Conservation (phyloP, 768 basidiomycete species). For the Daedalea quercina region DNA sequence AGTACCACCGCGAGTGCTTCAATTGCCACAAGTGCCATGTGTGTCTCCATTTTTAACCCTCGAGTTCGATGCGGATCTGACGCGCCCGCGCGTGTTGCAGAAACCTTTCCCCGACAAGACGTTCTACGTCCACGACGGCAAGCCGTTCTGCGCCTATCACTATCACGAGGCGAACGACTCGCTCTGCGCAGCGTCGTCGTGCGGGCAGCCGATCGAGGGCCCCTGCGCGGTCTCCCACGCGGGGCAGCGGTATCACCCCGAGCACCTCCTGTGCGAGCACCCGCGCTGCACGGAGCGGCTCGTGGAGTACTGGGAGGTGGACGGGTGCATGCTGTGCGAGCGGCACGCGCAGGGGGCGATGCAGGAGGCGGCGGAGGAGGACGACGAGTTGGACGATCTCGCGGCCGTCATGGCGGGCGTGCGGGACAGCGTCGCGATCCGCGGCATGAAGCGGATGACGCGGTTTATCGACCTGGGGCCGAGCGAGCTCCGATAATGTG, state of each 20-base stretch:
- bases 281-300: constrained; percentile 47
- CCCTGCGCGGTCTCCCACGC: constrained; percentile 84
- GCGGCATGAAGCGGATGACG: constrained; percentile 73
- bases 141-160: constrained; percentile 87
- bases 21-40: constrained; percentile 82
- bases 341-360: constrained; percentile 47
- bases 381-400: constrained; percentile 15
- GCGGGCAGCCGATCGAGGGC: constrained; percentile 89
- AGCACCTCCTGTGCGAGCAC: constrained; percentile 82
- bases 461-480: constrained; percentile 60
- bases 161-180: constrained; percentile 92
- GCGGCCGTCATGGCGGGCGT: constrained; percentile 7
- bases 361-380: constrained; percentile 14
- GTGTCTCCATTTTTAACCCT: constrained; percentile 18
- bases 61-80: not conserved
- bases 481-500: constrained; percentile 16
- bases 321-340: constrained; percentile 82
- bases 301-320: constrained; percentile 88
- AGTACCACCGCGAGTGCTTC: constrained; percentile 91
- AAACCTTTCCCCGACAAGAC: constrained; percentile 87
- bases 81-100: constrained; percentile 26
- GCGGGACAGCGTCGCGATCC: constrained; percentile 24
- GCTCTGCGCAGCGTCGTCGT: constrained; percentile 70
- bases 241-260: constrained; percentile 80
- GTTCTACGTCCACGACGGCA: constrained; percentile 89